phyloP scores from a whole-genome alignment of 495 filamentous ascomycete genomes.

The Terfezia claveryi region DNA sequence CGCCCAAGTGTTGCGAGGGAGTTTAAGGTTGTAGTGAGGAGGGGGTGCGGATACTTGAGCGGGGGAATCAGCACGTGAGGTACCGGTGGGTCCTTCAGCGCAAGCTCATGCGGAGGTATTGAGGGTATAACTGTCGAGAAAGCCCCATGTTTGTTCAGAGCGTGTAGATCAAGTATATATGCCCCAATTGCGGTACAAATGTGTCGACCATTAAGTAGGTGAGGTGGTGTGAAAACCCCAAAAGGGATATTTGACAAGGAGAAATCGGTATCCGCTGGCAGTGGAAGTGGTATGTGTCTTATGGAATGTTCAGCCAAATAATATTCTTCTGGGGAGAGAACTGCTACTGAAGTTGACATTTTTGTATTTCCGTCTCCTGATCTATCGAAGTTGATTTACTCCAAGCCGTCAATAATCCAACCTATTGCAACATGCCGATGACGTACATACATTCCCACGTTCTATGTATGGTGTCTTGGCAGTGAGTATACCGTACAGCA shows the following conservation, averaged over 20 bases:
- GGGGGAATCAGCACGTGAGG: conserved; percentile 17
- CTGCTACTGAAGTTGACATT: too few relatives aligned
- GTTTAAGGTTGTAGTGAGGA: conserved; percentile 40
- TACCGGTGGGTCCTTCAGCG: too few relatives aligned
- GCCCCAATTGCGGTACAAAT: conserved; percentile 64
- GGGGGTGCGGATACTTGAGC: conserved; percentile 19
- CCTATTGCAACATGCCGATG: too few relatives aligned
- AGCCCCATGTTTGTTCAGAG: conserved; percentile 32
- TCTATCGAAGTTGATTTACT: too few relatives aligned
- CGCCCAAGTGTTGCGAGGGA: conserved; percentile 61
- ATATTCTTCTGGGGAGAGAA: too few relatives aligned
- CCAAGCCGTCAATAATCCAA: too few relatives aligned
- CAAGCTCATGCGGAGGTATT: too few relatives aligned
- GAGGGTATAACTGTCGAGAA: conserved; percentile 31
- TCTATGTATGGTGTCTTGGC: too few relatives aligned
- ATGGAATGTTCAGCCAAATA: too few relatives aligned
- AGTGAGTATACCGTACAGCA: too few relatives aligned
- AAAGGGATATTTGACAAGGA: conserved; percentile 83
- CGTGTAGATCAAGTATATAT: conserved; percentile 52
- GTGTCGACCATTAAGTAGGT: conserved; percentile 40
- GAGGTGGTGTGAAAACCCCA: conserved; percentile 42
- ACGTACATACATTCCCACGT: too few relatives aligned
- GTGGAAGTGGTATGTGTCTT: conserved; percentile 21
- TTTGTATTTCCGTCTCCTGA: too few relatives aligned
- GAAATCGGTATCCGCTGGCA: conserved; percentile 47